phyloP scores from a whole-genome alignment of 306 rosid species.

The Malus sylvestris region DNA sequence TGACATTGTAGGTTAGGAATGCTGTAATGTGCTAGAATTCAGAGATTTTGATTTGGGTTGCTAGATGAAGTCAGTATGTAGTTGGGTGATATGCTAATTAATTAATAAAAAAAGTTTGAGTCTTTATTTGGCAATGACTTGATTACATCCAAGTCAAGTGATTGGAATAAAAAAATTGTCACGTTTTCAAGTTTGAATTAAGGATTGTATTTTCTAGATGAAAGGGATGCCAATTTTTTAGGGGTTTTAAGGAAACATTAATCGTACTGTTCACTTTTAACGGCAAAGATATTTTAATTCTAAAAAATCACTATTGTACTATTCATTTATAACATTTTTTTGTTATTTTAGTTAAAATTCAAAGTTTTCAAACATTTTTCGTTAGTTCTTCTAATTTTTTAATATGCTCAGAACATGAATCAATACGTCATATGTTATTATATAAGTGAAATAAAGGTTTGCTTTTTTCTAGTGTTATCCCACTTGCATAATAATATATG shows the following conservation, averaged over 20 bases:
- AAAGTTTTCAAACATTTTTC: too few species aligned
- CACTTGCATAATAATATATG: too few species aligned
- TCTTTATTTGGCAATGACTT: background rate
- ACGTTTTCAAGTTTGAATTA: background rate
- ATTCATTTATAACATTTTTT: too few species aligned
- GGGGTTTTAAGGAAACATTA: too few species aligned
- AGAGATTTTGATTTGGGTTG: background rate
- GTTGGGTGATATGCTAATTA: background rate
- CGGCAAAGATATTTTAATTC: accelerated
- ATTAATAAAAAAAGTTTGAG: background rate
- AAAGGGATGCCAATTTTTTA: too few species aligned
- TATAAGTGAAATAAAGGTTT: too few species aligned
- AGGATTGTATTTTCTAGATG: background rate
- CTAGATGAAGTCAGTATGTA: background rate
- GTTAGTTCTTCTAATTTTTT: too few species aligned
- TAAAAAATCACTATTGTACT: too few species aligned
- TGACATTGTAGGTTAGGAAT: background rate
- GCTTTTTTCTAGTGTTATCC: too few species aligned
- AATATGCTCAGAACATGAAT: accelerated
- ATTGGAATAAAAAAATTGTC: background rate
- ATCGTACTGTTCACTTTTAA: too few species aligned
- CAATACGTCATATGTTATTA: too few species aligned
- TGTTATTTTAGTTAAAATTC: too few species aligned
- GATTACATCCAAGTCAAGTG: background rate
- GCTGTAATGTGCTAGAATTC: background rate